Evolutionary conservation across 2,329 filamentous ascomycete species (phyloP), one percentile per base, ranked within the genome.

Genomic region (Fusarium sororula): DNA sequence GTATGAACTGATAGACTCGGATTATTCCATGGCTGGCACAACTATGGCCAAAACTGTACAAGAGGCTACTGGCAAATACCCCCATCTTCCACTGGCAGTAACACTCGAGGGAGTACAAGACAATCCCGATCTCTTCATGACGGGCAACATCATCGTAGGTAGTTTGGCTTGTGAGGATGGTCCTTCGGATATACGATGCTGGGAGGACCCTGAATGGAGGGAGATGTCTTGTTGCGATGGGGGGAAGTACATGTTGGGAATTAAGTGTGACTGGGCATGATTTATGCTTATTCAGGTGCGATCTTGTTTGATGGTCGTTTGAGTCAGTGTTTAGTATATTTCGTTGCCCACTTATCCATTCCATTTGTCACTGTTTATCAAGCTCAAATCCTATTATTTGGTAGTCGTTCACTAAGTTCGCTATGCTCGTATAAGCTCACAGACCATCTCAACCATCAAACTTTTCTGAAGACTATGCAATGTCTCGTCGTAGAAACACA

Each of bases 401-500:
- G 10, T 30, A 22, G 4, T 6, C 13, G 6, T 17, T 45, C 24
- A 20, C 24, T 10, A 2, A 14, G 39, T 15, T 10, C 8, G n/a
- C 39, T 15, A 22, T 11, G 22, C 14, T 42, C 13, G 9, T 5
- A n/a, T n/a, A n/a, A 42, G 39, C 5, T 47, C 47, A 24, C 22
- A 13, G 28, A 50, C 11, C 3, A 50, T 10, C 15, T n/a, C 28
- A 32, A 14, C 11, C 22, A 18, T 5, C 11, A 14, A 10, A 30
- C 22, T 1, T 5, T 2, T 17, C 15, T 50, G 5, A 5, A n/a
- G 2, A 1, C 30, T 54, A 61, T 41, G 64, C 57, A 3, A 73
- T 73, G 5, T 73, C 70, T 17, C 60, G 26, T n/a, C 66, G 47
- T 5, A 73, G 22, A 7, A 73, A 73, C 0, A 73, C 70, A 8